phyloP scores from a whole-genome alignment of 495 filamentous ascomycete genomes.

The Aspergillus homomorphus region DNA sequence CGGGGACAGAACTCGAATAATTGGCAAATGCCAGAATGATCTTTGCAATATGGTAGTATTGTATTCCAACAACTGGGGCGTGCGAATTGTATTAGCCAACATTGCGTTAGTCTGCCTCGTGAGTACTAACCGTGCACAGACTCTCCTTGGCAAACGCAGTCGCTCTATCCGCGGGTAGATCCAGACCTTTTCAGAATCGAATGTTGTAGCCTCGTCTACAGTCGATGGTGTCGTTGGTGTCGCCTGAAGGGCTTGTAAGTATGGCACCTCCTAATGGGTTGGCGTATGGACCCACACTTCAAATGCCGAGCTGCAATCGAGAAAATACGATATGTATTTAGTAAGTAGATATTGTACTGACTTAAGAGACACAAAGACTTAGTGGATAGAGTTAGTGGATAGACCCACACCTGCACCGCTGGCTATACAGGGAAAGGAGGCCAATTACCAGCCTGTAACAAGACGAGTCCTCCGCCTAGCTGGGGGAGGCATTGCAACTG shows the following conservation, averaged over 20 bases:
- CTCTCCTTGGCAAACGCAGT: slow-evolving; percentile 18
- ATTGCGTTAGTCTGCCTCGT: not conserved
- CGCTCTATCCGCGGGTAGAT: slow-evolving; percentile 12
- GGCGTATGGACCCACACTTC: slow-evolving; percentile 21
- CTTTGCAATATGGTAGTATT: slow-evolving; percentile 34
- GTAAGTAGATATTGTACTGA: not conserved
- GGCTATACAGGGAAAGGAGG: not conserved
- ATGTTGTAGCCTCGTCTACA: slow-evolving; percentile 25
- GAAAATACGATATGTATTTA: not conserved
- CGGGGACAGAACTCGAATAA: slow-evolving; percentile 11
- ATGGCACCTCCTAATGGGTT: not conserved
- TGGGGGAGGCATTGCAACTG: slow-evolving; percentile 3
- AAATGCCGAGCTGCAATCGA: slow-evolving; percentile 22
- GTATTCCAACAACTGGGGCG: slow-evolving; percentile 25
- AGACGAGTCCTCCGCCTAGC: slow-evolving; percentile 10
- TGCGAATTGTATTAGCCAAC: not conserved
- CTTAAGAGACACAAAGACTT: no score
- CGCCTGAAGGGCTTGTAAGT: slow-evolving; percentile 14
- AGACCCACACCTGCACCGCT: slow-evolving; percentile 13
- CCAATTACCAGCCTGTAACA: slow-evolving; percentile 12
- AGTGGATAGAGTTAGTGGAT: not conserved
- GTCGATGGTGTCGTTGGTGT: slow-evolving; percentile 13
- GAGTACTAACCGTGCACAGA: slow-evolving; percentile 25
- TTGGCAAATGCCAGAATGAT: slow-evolving; percentile 26
- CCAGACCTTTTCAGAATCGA: slow-evolving; percentile 24